Percentiles rank a stretch among this genome's conserved stretches.
Evolutionary conservation across 2,329 filamentous ascomycete genomes (phyloP).

Genomic region (Remersonia thermophila): DNA sequence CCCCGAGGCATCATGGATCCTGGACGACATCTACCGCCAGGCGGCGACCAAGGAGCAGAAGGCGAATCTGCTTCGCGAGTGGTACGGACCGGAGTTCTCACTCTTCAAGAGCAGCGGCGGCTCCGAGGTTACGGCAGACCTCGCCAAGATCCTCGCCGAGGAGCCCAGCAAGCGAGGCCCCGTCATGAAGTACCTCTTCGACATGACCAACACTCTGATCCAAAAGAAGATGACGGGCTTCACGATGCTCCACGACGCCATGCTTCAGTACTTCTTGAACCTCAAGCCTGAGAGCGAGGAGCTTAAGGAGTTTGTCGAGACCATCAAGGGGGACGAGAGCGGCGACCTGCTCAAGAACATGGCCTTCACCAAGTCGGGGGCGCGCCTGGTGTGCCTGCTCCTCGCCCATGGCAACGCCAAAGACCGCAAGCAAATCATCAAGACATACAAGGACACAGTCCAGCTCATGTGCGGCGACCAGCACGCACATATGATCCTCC

Average conservation of each 20-base stretch:
- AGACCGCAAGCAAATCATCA: constrained; percentile 80
- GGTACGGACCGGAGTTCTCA: constrained; percentile 90
- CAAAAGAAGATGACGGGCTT: constrained; percentile 97
- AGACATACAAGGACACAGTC: constrained; percentile 77
- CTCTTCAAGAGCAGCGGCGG: constrained; percentile 54
- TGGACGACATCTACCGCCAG: constrained; percentile 90
- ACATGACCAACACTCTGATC: constrained; percentile 81
- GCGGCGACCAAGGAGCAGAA: constrained; percentile 81
- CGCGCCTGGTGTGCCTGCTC: constrained; percentile 66
- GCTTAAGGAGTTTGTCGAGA: constrained; percentile 74
- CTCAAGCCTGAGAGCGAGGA: constrained; percentile 67
- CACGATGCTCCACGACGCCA: constrained; percentile 94
- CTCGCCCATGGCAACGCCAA: constrained; percentile 81
- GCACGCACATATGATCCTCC: constrained; percentile 66
- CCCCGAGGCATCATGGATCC: constrained; percentile 90
- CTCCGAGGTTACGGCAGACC: constrained; percentile 48
- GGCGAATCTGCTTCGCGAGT: constrained; percentile 73
- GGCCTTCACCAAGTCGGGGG: constrained; percentile 85
- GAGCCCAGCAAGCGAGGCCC: constrained; percentile 76
- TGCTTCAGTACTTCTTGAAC: constrained; percentile 90
- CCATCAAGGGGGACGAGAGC: constrained; percentile 82
- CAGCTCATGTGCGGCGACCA: constrained; percentile 72
- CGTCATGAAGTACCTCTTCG: constrained; percentile 74
- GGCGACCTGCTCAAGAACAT: constrained; percentile 89
- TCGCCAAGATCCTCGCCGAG: constrained; percentile 60